phyloP scores from a whole-genome alignment of 169 alveolate species.

The Babesia ovis region DNA sequence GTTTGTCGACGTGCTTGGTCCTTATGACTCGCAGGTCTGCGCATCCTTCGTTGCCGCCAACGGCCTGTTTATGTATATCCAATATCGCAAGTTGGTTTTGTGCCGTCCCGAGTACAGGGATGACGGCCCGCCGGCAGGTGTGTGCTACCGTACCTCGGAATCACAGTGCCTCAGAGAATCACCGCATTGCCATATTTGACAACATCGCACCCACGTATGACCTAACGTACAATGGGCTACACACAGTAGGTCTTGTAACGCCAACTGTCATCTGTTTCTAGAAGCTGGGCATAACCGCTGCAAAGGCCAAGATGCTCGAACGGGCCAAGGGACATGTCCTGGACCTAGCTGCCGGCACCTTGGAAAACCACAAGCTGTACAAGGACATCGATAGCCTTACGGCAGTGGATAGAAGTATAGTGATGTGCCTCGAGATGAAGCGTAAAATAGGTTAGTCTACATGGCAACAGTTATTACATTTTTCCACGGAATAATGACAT shows the following conservation, averaged over 20 bases:
- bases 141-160: background rate
- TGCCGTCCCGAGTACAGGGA: conserved; percentile 47
- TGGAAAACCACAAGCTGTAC: conserved; percentile 65
- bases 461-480: too few relatives aligned
- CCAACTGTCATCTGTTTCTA: background rate
- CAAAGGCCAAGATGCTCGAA: conserved; percentile 62
- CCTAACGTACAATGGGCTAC: conserved; percentile 6
- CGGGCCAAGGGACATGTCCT: conserved; percentile 76
- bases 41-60: conserved; percentile 28
- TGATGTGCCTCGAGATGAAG: conserved; percentile 75
- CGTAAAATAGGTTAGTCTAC: conserved; percentile 63
- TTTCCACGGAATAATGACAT: too few relatives aligned
- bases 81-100: conserved; percentile 11
- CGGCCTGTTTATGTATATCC: conserved; percentile 24
- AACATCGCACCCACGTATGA: conserved; percentile 60
- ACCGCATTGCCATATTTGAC: conserved; percentile 55
- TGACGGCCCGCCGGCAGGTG: conserved; percentile 48
- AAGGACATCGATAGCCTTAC: conserved; percentile 69
- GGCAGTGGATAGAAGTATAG: conserved; percentile 72
- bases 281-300: conserved; percentile 39
- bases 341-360: conserved; percentile 80
- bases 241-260: conserved; percentile 12
- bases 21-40: conserved; percentile 15
- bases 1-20: conserved; percentile 1
- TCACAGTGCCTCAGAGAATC: conserved; percentile 32